Base-by-base conservation (phyloP, 2,329 filamentous ascomycete species). In the Aspergillus flavus region DNA sequence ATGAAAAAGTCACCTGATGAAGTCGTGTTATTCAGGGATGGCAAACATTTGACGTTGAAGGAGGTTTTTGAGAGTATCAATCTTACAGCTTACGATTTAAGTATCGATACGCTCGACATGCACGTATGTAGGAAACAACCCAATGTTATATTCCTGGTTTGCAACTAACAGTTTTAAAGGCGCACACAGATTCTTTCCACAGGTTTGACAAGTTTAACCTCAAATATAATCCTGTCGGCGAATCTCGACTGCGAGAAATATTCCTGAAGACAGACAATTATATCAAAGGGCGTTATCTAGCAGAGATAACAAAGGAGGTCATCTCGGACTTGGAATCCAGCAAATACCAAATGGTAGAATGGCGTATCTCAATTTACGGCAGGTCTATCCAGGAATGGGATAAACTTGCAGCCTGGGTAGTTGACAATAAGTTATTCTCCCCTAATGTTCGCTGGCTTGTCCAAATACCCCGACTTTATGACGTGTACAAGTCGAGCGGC, bases 271-370 rank as follows among this genome's bases (percentile, higher is more conserved):
- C 95, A 11, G 95, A 99, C 79, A 99, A 99, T 76, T 94, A 93
- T 77, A 97, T 99, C 75, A 89, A 97, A 69, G 95, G 95, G 41
- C 91, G 94, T 57, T 99, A 99, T 75, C 83, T 99, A 50, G 95
- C 95, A 0, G 95, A 99, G 77, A 97, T 99, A 66, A 98, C 94
- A 3, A 96, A 97, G 73, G 95, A 99, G 79, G 95, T 99, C 66
- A 97, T 99, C 60, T 89, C 93, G 3, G 95, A 99, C 84, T 83
- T 99, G 36, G 95, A 99, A 78, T 96, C 94, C 56, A 97, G 94
- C 86, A 99, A 99, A 78, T 99, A 99, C 74, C 95, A 99, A 77
- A 97, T 99, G 91, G 95, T 95, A 1, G 95, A 99, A 81, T 99
- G 96, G 94, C 93, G 95, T 50, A 97, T 99, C 69, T 97, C 94